Evolutionary conservation across 2,329 filamentous ascomycete genomes (phyloP).

Genomic region (Aspergillus quadrilineatus): DNA sequence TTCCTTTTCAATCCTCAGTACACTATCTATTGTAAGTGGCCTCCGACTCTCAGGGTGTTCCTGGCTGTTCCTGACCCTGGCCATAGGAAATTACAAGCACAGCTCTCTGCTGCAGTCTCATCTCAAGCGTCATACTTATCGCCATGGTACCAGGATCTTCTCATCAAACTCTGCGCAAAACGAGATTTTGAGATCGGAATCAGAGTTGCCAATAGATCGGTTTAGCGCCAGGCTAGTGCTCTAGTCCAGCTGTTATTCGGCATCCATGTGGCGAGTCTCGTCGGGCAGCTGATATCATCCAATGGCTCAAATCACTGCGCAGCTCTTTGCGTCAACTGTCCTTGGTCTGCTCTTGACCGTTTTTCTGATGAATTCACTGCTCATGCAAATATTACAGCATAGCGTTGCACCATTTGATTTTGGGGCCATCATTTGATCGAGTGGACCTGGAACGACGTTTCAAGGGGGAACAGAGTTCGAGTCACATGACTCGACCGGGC

Average conservation of each 20-base stretch:
- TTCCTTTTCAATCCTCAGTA: not conserved
- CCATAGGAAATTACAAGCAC: not conserved
- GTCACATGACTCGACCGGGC: not conserved
- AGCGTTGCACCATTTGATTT: not conserved
- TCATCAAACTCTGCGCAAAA: not conserved
- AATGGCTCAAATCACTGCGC: not conserved
- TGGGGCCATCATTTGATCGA: not conserved
- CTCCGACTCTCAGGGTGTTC: not conserved
- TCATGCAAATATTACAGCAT: not conserved
- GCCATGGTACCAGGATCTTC: not conserved
- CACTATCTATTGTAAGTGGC: not conserved
- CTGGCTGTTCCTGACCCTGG: not conserved
- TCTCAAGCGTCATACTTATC: not conserved
- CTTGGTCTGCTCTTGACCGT: not conserved
- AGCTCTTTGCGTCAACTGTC: not conserved
- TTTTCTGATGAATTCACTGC: not conserved
- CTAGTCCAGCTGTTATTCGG: not conserved
- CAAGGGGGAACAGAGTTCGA: not conserved
- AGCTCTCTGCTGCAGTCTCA: not conserved
- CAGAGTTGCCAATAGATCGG: constrained; percentile 15
- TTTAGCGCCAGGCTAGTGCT: constrained; percentile 10
- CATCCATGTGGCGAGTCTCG: constrained; percentile 4
- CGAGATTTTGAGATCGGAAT: not conserved
- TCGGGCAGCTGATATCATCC: not conserved
- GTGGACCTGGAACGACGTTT: not conserved